A percentile compares a stretch with the other conserved stretches of the same genome.
Evolutionary conservation across 2,329 filamentous ascomycete species (phyloP).

Genomic region (Aspergillus tamarii): DNA sequence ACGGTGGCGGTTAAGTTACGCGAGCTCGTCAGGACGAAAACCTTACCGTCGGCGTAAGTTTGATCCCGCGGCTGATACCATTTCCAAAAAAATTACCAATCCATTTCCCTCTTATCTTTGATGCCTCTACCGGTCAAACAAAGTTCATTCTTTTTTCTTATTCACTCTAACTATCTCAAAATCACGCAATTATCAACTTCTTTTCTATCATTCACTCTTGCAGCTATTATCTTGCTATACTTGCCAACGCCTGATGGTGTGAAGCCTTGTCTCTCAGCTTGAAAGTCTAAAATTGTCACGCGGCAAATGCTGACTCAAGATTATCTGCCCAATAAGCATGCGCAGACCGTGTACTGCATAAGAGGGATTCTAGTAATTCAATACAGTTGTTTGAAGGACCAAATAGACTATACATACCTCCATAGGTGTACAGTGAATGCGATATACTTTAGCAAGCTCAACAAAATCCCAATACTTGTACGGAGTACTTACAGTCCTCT

Average conservation of each 20-base stretch:
- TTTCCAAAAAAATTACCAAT: not conserved
- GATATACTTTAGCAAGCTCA: not conserved
- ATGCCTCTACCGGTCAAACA: not conserved
- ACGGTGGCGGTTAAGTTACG: conserved; percentile 15
- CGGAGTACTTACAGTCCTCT: not conserved
- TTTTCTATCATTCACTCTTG: not conserved
- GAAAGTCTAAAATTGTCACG: conserved; percentile 6
- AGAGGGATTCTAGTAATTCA: not conserved
- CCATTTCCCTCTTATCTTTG: not conserved
- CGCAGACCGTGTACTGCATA: not conserved
- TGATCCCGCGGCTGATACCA: conserved; percentile 7
- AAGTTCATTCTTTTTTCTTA: not conserved
- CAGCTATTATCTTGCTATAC: not conserved
- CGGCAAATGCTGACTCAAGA: not conserved
- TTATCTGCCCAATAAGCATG: not conserved
- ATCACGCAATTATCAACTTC: not conserved
- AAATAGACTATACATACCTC: not conserved
- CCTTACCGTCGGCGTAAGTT: conserved; percentile 7
- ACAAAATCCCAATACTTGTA: not conserved
- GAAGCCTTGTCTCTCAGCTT: not conserved
- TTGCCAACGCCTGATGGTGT: not conserved
- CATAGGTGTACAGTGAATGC: not conserved
- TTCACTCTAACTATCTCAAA: too few species aligned
- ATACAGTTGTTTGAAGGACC: not conserved
- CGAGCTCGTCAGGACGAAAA: conserved; percentile 6